Evolutionary conservation across 805 yeast species (phyloP), one percentile per base, ranked within the genome.

Genomic region (Yarrowia bubula): DNA sequence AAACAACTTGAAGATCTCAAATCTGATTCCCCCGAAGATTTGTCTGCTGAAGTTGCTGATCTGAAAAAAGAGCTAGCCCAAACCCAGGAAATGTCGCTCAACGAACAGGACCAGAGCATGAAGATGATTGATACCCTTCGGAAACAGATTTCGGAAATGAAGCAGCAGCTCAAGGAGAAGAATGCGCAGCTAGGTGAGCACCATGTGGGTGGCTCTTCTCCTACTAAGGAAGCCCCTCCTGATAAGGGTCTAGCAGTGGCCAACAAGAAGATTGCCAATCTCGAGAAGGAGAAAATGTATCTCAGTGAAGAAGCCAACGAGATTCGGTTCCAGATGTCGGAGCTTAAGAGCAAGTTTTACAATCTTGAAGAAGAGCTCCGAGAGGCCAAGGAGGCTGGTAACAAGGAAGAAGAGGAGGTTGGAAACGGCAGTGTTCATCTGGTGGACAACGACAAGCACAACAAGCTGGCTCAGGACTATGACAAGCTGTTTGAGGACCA

Each of bases 381-480:
- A 55, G 55, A 65, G 46, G 42, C 48, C 53, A 22, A 48, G 39
- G 68, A 62, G 44, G 44, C 60, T 28, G 15, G 6, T 39, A 47
- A 18, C 32, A 43, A 37, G 37, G 67, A 58, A 42, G 32, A 69
- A 8, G 44, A 31, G 7, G 33, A 50, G 4, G 35, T 70, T 22
- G 69, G 64, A 13, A 69, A 55, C 11, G 74, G 74, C 22, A 73
- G 55, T 9, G 55, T 76, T 9, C 67, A 76, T 33, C 72, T 74
- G 2, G 55, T 75, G 63, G 76, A 72, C 48, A 70, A 69, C 55
- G 71, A 74, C 9, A 68, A 71, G 11, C 61, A 55, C 28, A 55
- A 11, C 17, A 55, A 55, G 32, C 47, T 55, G 18, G 61, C 61
- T 4, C 37, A 39, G 28, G 61, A 55, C 31, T 55, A 55, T 32